A percentile compares a stretch with the other conserved stretches of the same genome.
These are phyloP conservation scores for Reticulascus tulasneorum DNA, from an alignment of 2,329 filamentous ascomycete genomes.

Conservation along the genomic window DNA sequence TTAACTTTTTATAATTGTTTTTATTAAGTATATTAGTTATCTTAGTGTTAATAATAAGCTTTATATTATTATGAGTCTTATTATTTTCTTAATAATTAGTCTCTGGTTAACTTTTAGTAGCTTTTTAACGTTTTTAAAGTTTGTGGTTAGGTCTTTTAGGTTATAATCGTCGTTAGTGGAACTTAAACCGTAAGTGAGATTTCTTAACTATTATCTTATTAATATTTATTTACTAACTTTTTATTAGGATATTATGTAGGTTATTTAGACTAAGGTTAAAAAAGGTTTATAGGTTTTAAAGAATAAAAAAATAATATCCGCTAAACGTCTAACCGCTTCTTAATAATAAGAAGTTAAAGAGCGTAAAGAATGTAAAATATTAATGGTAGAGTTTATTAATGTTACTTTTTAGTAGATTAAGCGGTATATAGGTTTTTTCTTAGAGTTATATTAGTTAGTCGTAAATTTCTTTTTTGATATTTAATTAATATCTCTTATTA, in stretches of 20 bases:
- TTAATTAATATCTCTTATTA: no score
- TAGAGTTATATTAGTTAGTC: no score
- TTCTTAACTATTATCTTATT: neutral
- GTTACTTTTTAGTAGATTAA: no score
- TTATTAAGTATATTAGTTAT: neutral
- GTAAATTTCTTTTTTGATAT: no score
- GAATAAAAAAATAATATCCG: conserved; percentile 6
- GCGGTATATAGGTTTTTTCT: no score
- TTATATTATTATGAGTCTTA: no score
- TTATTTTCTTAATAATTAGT: no score
- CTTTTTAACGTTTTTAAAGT: neutral
- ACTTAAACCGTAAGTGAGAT: neutral
- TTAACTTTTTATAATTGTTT: neutral
- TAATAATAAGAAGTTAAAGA: neutral
- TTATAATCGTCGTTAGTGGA: neutral
- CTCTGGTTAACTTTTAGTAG: no score
- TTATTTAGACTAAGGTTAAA: no score
- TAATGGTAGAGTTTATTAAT: no score
- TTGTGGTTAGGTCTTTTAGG: neutral
- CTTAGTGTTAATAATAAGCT: neutral
- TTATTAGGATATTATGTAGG: neutral
- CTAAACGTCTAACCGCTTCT: neutral
- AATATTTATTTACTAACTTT: neutral
- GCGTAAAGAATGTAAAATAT: no score
- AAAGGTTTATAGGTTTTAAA: no score